Evolutionary conservation across 805 yeast genomes (phyloP).

Genomic region (Spathaspora sp.): DNA sequence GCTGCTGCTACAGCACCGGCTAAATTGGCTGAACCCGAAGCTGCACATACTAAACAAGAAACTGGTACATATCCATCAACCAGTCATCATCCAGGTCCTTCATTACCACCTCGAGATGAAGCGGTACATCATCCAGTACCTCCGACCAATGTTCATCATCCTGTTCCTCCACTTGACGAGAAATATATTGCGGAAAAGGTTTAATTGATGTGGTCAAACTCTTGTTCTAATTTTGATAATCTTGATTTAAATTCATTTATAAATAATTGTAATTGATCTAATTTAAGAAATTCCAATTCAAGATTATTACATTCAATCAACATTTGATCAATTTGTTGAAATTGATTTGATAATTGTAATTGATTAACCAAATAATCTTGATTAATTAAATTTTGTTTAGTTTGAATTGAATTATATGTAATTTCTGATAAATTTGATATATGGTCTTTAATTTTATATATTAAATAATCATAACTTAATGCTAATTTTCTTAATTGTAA

Average conservation of each 20-base stretch:
- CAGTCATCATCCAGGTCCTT: background rate
- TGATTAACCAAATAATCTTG: constrained; percentile 20
- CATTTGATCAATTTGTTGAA: constrained; percentile 36
- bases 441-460: constrained; percentile 58
- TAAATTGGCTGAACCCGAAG: background rate
- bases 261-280: constrained; percentile 45
- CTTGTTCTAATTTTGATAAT: constrained; percentile 28
- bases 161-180: background rate
- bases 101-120: background rate
- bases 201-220: constrained; percentile 7
- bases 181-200: background rate
- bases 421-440: constrained; percentile 44
- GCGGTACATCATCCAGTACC: background rate
- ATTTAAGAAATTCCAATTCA: constrained; percentile 49
- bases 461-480: constrained; percentile 59
- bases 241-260: constrained; percentile 40
- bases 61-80: background rate
- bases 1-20: too few species aligned
- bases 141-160: background rate
- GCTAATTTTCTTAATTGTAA: constrained; percentile 58
- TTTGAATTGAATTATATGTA: constrained; percentile 26
- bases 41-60: background rate
- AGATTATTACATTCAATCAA: constrained; percentile 45
- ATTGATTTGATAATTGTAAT: constrained; percentile 33
- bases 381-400: constrained; percentile 27